A percentile compares a stretch with the other conserved stretches of the same genome.
Conservation (phyloP, 176 grass and related monocot genomes). For the Hsuehochloa calcarea region DNA sequence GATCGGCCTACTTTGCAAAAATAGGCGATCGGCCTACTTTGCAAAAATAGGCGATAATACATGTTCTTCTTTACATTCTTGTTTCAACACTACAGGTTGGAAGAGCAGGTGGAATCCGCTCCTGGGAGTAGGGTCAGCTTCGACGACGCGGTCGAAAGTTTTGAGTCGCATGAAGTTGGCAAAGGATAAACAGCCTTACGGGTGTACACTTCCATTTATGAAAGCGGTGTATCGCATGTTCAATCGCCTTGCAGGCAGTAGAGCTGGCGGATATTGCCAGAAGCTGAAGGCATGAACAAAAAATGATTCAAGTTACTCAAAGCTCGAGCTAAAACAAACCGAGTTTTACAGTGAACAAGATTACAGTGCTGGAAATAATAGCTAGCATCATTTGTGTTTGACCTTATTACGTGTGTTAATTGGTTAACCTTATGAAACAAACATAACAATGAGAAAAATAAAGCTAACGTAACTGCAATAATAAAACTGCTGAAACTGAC, state of each 20-base stretch:
- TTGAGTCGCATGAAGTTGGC: slow-evolving; percentile 2
- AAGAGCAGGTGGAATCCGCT: background rate
- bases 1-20: slow-evolving; percentile 16
- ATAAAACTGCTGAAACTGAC: background rate
- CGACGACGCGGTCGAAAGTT: slow-evolving; percentile 33
- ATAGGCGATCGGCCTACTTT: background rate
- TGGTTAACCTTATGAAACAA: background rate
- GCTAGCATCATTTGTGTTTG: background rate
- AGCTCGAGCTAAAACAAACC: background rate
- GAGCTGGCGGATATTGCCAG: slow-evolving; percentile 90
- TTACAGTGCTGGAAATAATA: background rate
- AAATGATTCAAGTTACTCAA: slow-evolving; percentile 24
- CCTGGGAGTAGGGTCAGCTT: slow-evolving; percentile 41
- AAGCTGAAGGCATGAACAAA: slow-evolving; percentile 52
- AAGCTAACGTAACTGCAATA: background rate
- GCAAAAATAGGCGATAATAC: background rate
- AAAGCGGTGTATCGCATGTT: background rate
- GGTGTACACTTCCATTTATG: background rate
- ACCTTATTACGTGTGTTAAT: background rate
- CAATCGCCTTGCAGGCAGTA: slow-evolving; percentile 95
- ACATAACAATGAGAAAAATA: slow-evolving; percentile 1
- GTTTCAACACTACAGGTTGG: slow-evolving; percentile 24
- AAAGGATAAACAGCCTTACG: slow-evolving; percentile 18
- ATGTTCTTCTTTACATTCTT: slow-evolving; percentile 47
- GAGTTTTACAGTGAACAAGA: background rate